These are phyloP conservation scores for Citropsis articulata DNA, from an alignment of 345 rosid genomes.

Conservation along the genomic window DNA sequence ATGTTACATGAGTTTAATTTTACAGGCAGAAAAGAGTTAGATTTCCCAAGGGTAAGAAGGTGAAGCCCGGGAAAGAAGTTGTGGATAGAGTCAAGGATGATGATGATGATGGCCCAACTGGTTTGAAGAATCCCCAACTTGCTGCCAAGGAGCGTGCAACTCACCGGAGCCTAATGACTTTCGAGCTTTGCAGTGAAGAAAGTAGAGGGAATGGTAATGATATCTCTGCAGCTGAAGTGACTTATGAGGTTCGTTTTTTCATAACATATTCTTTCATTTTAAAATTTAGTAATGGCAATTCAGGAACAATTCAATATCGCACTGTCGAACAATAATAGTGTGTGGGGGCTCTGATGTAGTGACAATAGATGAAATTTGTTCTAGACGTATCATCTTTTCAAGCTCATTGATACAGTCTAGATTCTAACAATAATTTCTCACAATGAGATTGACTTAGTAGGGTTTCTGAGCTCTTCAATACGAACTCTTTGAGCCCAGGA, in stretches of 20 bases:
- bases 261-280: background rate
- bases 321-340: background rate
- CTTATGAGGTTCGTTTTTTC: slow-evolving; percentile 52
- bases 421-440: background rate
- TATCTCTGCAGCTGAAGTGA: slow-evolving; percentile 50
- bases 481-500: background rate
- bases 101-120: slow-evolving; percentile 30
- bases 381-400: too few species aligned
- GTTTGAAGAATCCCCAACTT: slow-evolving; percentile 34
- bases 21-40: slow-evolving; percentile 76
- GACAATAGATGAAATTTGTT: too few species aligned
- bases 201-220: slow-evolving; percentile 30
- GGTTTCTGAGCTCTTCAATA: background rate
- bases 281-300: background rate
- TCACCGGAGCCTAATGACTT: slow-evolving; percentile 53
- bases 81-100: slow-evolving; percentile 22
- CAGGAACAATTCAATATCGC: background rate
- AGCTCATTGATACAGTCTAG: background rate
- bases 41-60: slow-evolving; percentile 93
- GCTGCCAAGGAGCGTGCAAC: slow-evolving; percentile 87
- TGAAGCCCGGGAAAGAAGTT: slow-evolving; percentile 53
- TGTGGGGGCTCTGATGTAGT: background rate
- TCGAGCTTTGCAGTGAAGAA: slow-evolving; percentile 53
- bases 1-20: slow-evolving; percentile 12
- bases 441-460: background rate